phyloP scores from a whole-genome alignment of 495 filamentous ascomycete species.

The Hypoxylon lienhwacheense region DNA sequence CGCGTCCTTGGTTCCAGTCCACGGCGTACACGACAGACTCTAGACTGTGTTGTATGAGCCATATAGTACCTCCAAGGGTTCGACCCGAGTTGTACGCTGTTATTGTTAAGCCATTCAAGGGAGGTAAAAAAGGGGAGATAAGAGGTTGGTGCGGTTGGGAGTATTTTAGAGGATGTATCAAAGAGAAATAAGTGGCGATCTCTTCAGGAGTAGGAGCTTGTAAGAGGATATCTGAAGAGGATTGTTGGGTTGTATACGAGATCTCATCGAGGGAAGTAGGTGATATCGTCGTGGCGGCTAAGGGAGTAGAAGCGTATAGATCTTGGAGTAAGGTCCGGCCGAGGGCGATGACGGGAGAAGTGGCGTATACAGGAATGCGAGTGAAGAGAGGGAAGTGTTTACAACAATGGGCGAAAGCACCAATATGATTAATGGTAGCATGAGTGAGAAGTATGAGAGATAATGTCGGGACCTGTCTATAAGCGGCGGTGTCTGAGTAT shows the following conservation, averaged over 20 bases:
- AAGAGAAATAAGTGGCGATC: conserved; percentile 85
- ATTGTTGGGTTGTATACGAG: conserved; percentile 59
- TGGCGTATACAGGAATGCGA: conserved; percentile 94
- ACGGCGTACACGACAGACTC: conserved; percentile 97
- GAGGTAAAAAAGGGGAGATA: conserved; percentile 82
- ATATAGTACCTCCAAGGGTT: conserved; percentile 94
- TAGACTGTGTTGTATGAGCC: conserved; percentile 96
- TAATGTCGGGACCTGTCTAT: conserved; percentile 82
- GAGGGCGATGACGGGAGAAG: conserved; percentile 86
- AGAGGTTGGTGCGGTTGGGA: conserved; percentile 91
- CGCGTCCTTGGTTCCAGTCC: conserved; percentile 94
- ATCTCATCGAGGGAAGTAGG: conserved; percentile 70
- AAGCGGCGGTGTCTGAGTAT: conserved; percentile 17
- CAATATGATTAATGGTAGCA: conserved; percentile 85
- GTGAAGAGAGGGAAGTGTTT: conserved; percentile 91
- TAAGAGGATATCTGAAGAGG: conserved; percentile 64
- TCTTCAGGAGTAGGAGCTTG: conserved; percentile 82
- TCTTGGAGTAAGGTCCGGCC: conserved; percentile 91
- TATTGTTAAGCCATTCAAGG: conserved; percentile 87
- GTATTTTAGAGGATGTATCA: conserved; percentile 95
- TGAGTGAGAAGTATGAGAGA: conserved; percentile 95
- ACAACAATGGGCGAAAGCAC: conserved; percentile 95
- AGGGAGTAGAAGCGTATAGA: conserved; percentile 84
- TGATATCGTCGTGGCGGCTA: conserved; percentile 77
- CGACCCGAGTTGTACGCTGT: conserved; percentile 97